Percentiles rank a stretch among this genome's conserved stretches.
These are phyloP conservation scores for Aaosphaeria arxii DNA, from an alignment of 2,329 filamentous ascomycete species.

Conservation along the genomic window DNA sequence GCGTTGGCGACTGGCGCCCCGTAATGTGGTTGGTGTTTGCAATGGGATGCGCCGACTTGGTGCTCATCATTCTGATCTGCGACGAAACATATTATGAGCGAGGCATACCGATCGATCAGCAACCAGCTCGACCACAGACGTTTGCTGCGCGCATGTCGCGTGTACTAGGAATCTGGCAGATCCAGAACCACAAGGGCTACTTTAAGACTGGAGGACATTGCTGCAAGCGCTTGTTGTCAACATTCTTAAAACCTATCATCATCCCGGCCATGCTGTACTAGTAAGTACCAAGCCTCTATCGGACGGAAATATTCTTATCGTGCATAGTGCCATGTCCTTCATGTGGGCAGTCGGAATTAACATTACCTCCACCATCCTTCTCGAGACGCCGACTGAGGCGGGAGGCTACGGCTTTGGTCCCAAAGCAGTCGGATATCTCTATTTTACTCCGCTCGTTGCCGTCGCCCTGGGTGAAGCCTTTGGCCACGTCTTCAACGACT, in stretches of 20 bases:
- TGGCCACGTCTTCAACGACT: constrained; percentile 39
- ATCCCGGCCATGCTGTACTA: constrained; percentile 24
- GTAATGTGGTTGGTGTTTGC: constrained; percentile 22
- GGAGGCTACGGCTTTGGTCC: constrained; percentile 20
- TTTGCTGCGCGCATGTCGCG: constrained; percentile 13
- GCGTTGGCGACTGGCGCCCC: constrained; percentile 19
- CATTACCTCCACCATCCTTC: constrained; percentile 23
- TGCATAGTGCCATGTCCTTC: constrained; percentile 16
- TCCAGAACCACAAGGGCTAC: constrained; percentile 27
- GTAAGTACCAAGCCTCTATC: constrained; percentile 6
- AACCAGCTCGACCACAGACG: constrained; percentile 13
- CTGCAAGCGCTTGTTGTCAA: constrained; percentile 17
- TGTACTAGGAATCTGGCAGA: constrained; percentile 31
- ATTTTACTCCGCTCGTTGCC: constrained; percentile 35
- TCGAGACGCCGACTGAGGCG: constrained; percentile 12
- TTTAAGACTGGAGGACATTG: constrained; percentile 18
- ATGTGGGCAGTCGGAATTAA: constrained; percentile 27
- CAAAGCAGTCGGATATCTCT: constrained; percentile 25
- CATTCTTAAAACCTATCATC: constrained; percentile 21
- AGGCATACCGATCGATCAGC: constrained; percentile 11
- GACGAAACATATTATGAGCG: constrained; percentile 37
- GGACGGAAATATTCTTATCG: background rate
- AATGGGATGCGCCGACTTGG: constrained; percentile 14
- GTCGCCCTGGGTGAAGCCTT: constrained; percentile 30
- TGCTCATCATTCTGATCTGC: constrained; percentile 24